Evolutionary conservation across 148 eudicot genomes (phyloP), one percentile per base, ranked within the genome.

Genomic region (Rheum nobile): DNA sequence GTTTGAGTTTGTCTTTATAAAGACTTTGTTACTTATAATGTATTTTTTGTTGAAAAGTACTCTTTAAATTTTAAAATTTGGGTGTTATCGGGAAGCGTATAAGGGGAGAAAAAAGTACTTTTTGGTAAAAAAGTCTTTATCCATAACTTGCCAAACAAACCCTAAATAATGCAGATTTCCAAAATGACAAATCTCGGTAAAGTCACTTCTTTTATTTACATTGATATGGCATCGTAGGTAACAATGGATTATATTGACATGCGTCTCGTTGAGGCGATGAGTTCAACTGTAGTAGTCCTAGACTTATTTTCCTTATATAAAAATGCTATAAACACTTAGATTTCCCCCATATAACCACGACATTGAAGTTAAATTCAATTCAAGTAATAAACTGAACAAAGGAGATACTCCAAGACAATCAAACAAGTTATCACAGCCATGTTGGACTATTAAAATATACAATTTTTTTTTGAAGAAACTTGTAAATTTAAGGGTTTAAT

Each of bases 401-500:
- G 63, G 63, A 55, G 5, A 48, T 48, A 17, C 55, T 17, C 55
- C 55, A 48, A 48, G 55, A 48, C 55, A 48, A 48, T 48, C 55
- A 48, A 48, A 9, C 21, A 48, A 17, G 55, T 4, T 48, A 48
- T 48, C 21, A 17, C 22, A n/a, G 6, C 22, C 21, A 48, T 48
- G 55, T 19, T 48, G 16, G 21, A 48, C 21, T 48, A 17, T 16
- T 16, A 48, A 48, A 48, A 13, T 48, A 16, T 19, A 11, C 3
- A 2, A 37, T 2, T 41, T 3, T 8, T 41, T 2, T 41, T 41
- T 2, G 6, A 41, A 41, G 10, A 37, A 37, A 63, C 6, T 63
- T 31, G 19, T 63, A 48, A 43, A 70, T 41, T 70, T 43, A 70
- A 28, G 46, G n/a, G 67, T 74, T 54, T 72, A 44, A 57, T 22